These are phyloP conservation scores for Agaricus sinodeliciosus DNA, from an alignment of 768 basidiomycete genomes.

Conservation along the genomic window DNA sequence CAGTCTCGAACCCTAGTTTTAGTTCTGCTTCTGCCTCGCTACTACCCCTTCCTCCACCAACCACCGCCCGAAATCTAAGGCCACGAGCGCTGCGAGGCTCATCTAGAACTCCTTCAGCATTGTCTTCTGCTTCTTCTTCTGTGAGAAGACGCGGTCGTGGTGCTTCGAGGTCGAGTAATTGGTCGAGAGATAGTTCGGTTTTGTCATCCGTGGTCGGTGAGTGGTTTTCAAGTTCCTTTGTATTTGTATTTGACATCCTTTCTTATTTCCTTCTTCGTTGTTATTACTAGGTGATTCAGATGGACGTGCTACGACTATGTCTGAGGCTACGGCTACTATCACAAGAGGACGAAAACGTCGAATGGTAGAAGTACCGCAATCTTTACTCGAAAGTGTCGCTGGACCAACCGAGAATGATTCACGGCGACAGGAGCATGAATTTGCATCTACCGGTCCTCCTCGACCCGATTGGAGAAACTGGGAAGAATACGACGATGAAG, in stretches of 20 bases:
- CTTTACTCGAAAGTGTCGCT: too few species aligned
- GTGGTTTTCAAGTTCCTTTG: background rate
- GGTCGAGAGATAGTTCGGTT: slow-evolving; percentile 2
- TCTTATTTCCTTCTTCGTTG: too few species aligned
- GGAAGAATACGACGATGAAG: slow-evolving; percentile 2
- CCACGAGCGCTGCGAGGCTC: slow-evolving; percentile 10
- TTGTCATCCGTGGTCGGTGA: slow-evolving; percentile 2
- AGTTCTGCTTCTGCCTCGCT: background rate
- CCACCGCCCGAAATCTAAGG: slow-evolving; percentile 16
- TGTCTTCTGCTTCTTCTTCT: too few species aligned
- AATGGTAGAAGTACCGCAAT: too few species aligned
- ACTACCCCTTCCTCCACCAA: slow-evolving; percentile 18
- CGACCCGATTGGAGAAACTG: background rate
- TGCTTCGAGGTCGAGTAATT: slow-evolving; percentile 12
- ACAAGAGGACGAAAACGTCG: too few species aligned
- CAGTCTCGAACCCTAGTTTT: background rate
- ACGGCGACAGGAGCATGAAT: background rate
- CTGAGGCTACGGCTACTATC: too few species aligned
- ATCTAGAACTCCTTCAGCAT: slow-evolving; percentile 14
- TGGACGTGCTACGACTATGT: too few species aligned
- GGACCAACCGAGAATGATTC: too few species aligned
- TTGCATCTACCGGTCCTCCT: background rate
- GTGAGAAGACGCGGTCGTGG: background rate
- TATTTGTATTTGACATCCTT: background rate
- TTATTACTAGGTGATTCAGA: too few species aligned